Base-by-base conservation (phyloP, 2,329 filamentous ascomycete genomes). In the Dothiorella sarmentorum region DNA sequence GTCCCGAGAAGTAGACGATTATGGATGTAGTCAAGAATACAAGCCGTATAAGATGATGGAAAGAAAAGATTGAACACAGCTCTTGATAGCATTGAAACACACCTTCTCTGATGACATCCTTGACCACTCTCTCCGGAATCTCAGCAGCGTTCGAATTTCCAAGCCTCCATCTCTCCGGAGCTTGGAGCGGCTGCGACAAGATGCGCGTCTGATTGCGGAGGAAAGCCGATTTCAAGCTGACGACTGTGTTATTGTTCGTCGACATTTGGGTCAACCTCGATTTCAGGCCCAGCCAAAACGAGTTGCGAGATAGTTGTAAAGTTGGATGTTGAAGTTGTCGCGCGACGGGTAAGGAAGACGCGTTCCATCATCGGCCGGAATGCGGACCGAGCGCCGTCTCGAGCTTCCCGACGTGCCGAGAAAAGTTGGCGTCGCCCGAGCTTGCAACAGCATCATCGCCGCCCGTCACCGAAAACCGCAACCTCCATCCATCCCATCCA, bases 171-270 rank as follows among this genome's bases (percentile, higher is more conserved):
- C 78, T 68, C 33, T 78, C 75, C 1, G 85, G 83, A 0, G 82
- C 82, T 11, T 76, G 67, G 59, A 87, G 77, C 11, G 81, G 78
- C 63, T 84, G 82, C 0, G 85, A 82, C 47, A 90, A 80, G 29
- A 84, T 76, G 10, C 83, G 82, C 56, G 84, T 86, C 67, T 89
- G 86, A 5, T 78, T 72, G 43, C 78, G 76, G 33, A 90, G 76
- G 69, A 90, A 90, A 61, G 78, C 68, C 51, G 84, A 82, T 69
- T 90, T 90, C 56, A 86, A 76, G 22, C 82, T 76, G 45, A 85
- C 71, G 44, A 83, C 75, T 1, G 80, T 81, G 17, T 52, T 59
- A 27, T 15, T 35, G 26, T 53, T 53, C 40, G 26, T 26, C 3
- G 56, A 58, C 55, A 57, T 57, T n/a, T n/a, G n/a, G n/a, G n/a